phyloP scores from a whole-genome alignment of 257 asterid species.

The Primulina huaijiensis region DNA sequence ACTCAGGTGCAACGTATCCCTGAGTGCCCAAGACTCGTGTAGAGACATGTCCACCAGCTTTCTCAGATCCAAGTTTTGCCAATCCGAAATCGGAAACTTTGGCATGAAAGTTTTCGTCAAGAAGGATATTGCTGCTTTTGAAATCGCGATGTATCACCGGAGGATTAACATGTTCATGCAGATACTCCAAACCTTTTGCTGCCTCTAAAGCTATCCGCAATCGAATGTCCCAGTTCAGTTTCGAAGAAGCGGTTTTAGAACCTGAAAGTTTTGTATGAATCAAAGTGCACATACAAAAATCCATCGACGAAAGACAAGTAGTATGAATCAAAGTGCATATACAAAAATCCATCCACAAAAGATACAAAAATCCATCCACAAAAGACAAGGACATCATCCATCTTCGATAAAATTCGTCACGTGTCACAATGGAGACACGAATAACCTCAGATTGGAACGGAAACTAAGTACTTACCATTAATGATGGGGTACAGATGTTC shows the following conservation, averaged over 20 bases:
- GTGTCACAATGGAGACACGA: background rate
- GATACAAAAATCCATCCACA: too few relatives aligned
- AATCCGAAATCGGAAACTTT: slow-evolving; percentile 88
- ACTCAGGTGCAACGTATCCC: slow-evolving; percentile 98
- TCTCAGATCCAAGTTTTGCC: slow-evolving; percentile 86
- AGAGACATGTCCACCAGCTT: slow-evolving; percentile 88
- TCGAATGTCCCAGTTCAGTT: slow-evolving; percentile 78
- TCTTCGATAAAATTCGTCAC: background rate
- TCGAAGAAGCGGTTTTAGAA: slow-evolving; percentile 42
- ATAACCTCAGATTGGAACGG: slow-evolving; percentile 6
- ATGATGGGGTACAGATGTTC: slow-evolving; percentile 73
- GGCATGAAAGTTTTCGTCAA: slow-evolving; percentile 75
- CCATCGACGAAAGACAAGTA: too few relatives aligned
- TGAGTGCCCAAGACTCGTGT: slow-evolving; percentile 94
- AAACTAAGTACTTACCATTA: slow-evolving; percentile 36
- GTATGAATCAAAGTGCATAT: background rate
- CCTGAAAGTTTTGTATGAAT: slow-evolving; percentile 35
- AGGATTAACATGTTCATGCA: slow-evolving; percentile 76
- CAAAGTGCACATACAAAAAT: background rate
- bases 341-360: background rate
- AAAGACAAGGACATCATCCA: background rate
- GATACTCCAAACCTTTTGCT: slow-evolving; percentile 89
- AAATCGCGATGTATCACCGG: slow-evolving; percentile 90
- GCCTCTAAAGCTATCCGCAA: slow-evolving; percentile 87
- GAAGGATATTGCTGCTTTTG: slow-evolving; percentile 90